Conservation (phyloP, 2,329 filamentous ascomycete genomes). For the Phyllosticta citriasiana region DNA sequence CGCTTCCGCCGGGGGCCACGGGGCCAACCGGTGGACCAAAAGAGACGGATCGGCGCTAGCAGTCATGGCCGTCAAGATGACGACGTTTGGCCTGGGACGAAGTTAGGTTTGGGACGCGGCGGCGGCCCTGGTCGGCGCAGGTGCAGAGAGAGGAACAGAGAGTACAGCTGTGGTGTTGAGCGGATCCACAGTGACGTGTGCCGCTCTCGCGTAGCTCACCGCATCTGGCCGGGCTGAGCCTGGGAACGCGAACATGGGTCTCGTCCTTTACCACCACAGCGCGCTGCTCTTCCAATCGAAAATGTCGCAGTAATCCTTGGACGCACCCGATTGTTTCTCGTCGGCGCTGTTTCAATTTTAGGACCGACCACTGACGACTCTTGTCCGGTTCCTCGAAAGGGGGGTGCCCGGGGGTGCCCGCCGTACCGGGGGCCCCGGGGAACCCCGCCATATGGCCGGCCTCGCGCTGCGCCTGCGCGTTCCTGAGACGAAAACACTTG, state of each 20-base stretch:
- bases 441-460: not conserved
- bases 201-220: conserved; percentile 5
- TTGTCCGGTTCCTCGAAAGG: not conserved
- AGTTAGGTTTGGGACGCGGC: not conserved
- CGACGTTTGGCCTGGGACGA: not conserved
- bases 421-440: not conserved
- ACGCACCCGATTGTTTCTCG: not conserved
- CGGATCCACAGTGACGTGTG: conserved; percentile 7
- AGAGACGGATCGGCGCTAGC: not conserved
- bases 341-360: not conserved
- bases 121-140: not conserved
- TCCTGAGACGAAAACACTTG: not conserved
- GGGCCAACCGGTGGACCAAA: not conserved
- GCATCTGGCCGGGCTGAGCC: conserved; percentile 5
- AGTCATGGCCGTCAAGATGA: not conserved
- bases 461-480: not conserved
- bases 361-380: not conserved
- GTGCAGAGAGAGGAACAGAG: not conserved
- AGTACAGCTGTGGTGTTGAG: conserved; percentile 3
- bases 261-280: not conserved
- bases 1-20: not conserved
- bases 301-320: not conserved
- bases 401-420: not conserved
- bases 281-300: not conserved
- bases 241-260: not conserved